Base-by-base conservation (phyloP, 75 land plant genomes). In the Picea glauca region DNA sequence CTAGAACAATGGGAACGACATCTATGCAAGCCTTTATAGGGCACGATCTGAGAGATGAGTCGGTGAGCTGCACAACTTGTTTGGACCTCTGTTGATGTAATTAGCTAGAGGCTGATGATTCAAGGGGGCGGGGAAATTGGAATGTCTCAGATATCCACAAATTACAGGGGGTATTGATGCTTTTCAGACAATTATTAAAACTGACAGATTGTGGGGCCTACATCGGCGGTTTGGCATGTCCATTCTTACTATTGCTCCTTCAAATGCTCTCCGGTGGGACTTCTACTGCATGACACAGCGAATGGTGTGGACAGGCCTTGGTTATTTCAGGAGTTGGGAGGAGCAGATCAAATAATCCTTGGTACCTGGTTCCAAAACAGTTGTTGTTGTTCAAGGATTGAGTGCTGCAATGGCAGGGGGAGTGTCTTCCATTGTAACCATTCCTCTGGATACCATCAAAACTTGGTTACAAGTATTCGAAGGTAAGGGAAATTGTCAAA, bases 191-290 rank as follows among this genome's bases (percentile, higher is more conserved):
- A 96, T 96, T 9, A 38, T 94, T 20, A 68, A 65, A 32, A 60
- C 83, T 11, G 98, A 94, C 78, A 98, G 99, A 11, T 56, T 84
- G 2, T 82, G 86, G 40, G 99, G 99, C 0, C 81, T 96, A 58
- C 94, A 96, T 75, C 76, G 99, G 18, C 98, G 99, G 18, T 96
- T 96, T 81, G 93, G 95, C 58, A 89, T 96, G 77, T 96, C 99
- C 11, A 90, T 94, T n/a, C 77, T 91, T 70, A 96, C 99, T 11
- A 92, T 92, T 66, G 95, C 99, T 12, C 99, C 99, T 1, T 94
- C 98, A 5, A 96, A 91, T 83, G 99, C 99, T 2, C 87, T 96
- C 5, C 94, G 99, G 99, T 96, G 99, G 99, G 93, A 95, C 2
- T 89, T 94, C 21, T 96, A 96, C 77, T 87, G 95, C 35, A 78